A percentile compares a stretch with the other conserved stretches of the same genome.
Evolutionary conservation across 352 stramenopile species (phyloP).

Genomic region (Globisporangium megalacanthum): DNA sequence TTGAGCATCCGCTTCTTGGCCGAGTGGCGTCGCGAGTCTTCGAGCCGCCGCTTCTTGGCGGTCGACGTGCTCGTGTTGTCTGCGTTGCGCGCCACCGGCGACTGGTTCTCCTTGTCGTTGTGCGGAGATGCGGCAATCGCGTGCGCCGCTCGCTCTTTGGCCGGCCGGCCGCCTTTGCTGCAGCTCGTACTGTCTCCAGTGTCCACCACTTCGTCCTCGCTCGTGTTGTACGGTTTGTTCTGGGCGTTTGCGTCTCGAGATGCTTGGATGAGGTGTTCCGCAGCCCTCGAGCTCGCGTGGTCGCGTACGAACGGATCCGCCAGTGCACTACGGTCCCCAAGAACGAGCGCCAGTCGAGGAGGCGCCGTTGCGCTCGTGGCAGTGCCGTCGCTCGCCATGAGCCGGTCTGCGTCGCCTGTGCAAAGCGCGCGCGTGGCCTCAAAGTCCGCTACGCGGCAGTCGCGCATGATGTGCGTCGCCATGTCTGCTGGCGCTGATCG

Average conservation of each 20-base stretch:
- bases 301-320: too few species aligned
- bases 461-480: conserved; percentile 9
- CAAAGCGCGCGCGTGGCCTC: conserved; percentile 8
- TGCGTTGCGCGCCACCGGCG: not conserved
- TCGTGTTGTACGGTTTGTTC: too few species aligned
- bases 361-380: not conserved
- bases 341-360: not conserved
- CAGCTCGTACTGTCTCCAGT: too few species aligned
- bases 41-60: conserved; percentile 5
- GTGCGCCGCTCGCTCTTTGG: not conserved
- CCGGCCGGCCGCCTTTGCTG: too few species aligned
- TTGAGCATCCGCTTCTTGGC: not conserved
- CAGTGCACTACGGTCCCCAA: not conserved
- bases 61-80: not conserved
- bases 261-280: not conserved
- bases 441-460: conserved; percentile 9
- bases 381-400: not conserved
- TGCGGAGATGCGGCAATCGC: not conserved
- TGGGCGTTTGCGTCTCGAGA: not conserved
- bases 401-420: not conserved
- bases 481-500: conserved; percentile 7
- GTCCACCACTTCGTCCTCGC: too few species aligned
- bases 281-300: too few species aligned
- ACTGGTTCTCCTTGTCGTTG: conserved; percentile 10
- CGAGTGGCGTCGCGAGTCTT: not conserved